Evolutionary conservation across 1,284 basidiomycete species (phyloP).

Genomic region (Papiliotrema flavescens): DNA sequence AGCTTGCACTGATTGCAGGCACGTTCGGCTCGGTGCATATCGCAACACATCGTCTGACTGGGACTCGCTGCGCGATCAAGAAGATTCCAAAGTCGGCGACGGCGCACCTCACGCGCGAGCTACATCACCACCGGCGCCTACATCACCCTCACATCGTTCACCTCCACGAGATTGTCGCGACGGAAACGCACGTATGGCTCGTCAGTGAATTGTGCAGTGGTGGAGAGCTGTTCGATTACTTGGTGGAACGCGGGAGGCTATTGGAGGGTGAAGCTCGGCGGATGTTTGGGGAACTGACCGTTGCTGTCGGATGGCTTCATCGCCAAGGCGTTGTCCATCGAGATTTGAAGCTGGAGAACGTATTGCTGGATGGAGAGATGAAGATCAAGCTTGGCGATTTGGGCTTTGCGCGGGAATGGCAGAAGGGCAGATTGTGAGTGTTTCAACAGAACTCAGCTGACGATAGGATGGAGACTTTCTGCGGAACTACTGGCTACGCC

Average conservation of each 20-base stretch:
- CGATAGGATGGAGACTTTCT: conserved; percentile 79
- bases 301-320: conserved; percentile 90
- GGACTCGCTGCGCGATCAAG: conserved; percentile 89
- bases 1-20: conserved; percentile 52
- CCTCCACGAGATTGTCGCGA: conserved; percentile 96
- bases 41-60: conserved; percentile 85
- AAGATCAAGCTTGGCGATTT: conserved; percentile 91
- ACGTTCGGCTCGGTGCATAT: conserved; percentile 90
- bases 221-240: conserved; percentile 95
- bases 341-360: conserved; percentile 95
- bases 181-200: conserved; percentile 92
- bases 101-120: conserved; percentile 86
- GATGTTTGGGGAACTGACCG: conserved; percentile 90
- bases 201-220: conserved; percentile 94
- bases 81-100: conserved; percentile 93
- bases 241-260: conserved; percentile 87
- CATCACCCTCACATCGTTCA: conserved; percentile 94
- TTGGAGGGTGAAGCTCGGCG: conserved; percentile 76
- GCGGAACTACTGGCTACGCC: conserved; percentile 88
- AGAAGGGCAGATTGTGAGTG: conserved; percentile 61
- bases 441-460: conserved; percentile 9
- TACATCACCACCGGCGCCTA: conserved; percentile 94
- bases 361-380: conserved; percentile 81
- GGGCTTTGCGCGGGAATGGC: conserved; percentile 93
- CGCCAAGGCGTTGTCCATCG: conserved; percentile 86